Evolutionary conservation across 257 asterid genomes (phyloP).

Genomic region (Rauvolfia tetraphylla): DNA sequence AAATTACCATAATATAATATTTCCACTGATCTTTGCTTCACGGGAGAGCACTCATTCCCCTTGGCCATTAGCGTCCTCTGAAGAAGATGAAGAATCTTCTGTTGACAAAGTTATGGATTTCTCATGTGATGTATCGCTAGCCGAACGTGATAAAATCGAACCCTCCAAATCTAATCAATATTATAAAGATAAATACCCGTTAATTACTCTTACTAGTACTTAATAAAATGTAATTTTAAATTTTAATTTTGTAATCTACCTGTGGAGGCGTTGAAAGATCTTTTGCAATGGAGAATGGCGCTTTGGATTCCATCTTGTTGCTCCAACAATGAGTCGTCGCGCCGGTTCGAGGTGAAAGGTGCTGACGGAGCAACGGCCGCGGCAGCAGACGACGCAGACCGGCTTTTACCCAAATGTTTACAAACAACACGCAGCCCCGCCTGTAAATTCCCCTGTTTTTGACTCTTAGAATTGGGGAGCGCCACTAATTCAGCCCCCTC

Average conservation of each 20-base stretch:
- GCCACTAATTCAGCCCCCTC: slow-evolving; percentile 18
- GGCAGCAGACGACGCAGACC: slow-evolving; percentile 62
- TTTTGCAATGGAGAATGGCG: slow-evolving; percentile 89
- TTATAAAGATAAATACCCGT: neutral
- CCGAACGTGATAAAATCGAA: slow-evolving; percentile 49
- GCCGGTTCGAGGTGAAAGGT: slow-evolving; percentile 40
- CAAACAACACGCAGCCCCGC: slow-evolving; percentile 63
- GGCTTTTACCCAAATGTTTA: slow-evolving; percentile 67
- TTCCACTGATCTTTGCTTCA: neutral
- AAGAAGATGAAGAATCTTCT: slow-evolving; percentile 21
- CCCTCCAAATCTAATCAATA: slow-evolving; percentile 42
- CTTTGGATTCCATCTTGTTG: slow-evolving; percentile 84
- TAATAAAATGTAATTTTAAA: neutral
- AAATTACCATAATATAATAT: neutral
- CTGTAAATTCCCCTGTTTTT: slow-evolving; percentile 56
- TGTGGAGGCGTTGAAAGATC: slow-evolving; percentile 68
- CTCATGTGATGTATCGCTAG: slow-evolving; percentile 61
- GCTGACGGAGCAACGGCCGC: slow-evolving; percentile 30
- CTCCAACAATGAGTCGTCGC: slow-evolving; percentile 76
- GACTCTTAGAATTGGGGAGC: slow-evolving; percentile 26
- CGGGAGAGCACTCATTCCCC: neutral
- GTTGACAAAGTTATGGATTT: slow-evolving; percentile 33
- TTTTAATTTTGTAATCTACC: slow-evolving; percentile 33
- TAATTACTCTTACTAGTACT: neutral
- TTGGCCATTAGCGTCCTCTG: slow-evolving; percentile 24